Evolutionary conservation across 202 grass and related monocot genomes (phyloP).

Genomic region (Panicum hallii): DNA sequence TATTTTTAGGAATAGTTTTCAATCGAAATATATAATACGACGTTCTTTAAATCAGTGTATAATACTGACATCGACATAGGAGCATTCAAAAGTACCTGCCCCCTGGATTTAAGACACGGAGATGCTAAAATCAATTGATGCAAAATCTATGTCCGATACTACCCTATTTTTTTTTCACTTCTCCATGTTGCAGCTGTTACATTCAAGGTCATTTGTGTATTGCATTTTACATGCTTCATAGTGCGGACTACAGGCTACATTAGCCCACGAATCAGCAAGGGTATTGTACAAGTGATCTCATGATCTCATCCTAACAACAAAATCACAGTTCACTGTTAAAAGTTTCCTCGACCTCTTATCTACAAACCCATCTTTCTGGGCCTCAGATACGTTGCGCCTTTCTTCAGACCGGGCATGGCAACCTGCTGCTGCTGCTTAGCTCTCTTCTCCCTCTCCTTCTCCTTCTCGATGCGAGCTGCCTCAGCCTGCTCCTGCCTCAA

Average conservation of each 20-base stretch:
- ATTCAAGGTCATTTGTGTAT: conserved; percentile 9
- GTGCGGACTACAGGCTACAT: background rate
- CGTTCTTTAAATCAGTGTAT: too few relatives aligned
- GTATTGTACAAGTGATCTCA: conserved; percentile 28
- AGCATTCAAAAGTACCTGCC: background rate
- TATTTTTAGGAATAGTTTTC: too few relatives aligned
- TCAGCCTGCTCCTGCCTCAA: conserved; percentile 84
- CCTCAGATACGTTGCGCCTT: conserved; percentile 74
- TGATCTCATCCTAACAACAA: conserved; percentile 32
- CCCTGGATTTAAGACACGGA: background rate
- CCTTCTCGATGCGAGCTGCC: conserved; percentile 53
- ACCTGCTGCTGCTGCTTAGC: conserved; percentile 89
- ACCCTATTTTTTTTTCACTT: background rate
- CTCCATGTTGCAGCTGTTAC: background rate
- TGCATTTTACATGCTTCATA: conserved; percentile 9
- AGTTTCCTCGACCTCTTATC: conserved; percentile 14
- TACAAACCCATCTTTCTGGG: conserved; percentile 85
- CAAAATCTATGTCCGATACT: background rate
- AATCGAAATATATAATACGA: too few relatives aligned
- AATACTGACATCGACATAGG: background rate
- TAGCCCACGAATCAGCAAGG: conserved; percentile 28
- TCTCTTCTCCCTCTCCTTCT: conserved; percentile 77
- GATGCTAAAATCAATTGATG: background rate
- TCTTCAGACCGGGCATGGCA: conserved; percentile 85
- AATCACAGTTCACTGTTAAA: conserved; percentile 7